Base-by-base conservation (phyloP, 2,329 filamentous ascomycete species). In the Nigrospora osmanthi region DNA sequence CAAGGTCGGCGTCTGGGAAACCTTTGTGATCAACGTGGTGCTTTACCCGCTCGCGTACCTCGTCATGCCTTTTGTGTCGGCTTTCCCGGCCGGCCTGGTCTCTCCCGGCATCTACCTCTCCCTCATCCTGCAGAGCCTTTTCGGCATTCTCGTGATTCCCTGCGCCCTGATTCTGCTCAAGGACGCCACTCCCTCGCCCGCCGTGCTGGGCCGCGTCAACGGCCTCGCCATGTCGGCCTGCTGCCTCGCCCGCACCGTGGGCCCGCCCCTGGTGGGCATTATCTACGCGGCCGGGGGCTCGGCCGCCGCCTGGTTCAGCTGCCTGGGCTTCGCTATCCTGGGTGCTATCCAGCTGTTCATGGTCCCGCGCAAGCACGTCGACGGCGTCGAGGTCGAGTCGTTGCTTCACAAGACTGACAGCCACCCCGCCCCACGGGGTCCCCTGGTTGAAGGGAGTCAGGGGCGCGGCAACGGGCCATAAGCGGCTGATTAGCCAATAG, bases 161-260 rank as follows among this genome's bases (percentile, higher is more conserved):
- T 73, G 85, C 10, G 72, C 84, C 1, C 69, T 88, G 23, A 87
- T 88, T 48, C 69, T 88, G 44, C 74, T 88, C 56, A 88, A 88
- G 60, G 81, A 87, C 64, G 81, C 84, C 1, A 78, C 80, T 4
- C 81, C 83, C 0, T 74, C 77, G 5, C 69, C 78, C 4, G 73
- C 71, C 1, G 74, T 79, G 6, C 69, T 88, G 14, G 84, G 84
- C 1, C 81, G 78, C 53, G 84, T 88, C 60, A 88, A 88, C 50
- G 84, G 84, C 0, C 65, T 87, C 10, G 83, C 83, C 40, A 85
- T 85, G 48, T 83, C 80, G 3, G 83, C 79, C 2, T 84, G 83
- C n/a, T 85, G 83, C 16, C 76, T 80, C 5, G 82, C 81, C 47
- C 73, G 84, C n/a, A 87, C 81, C 0, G 58, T 87, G 35, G 81